Conservation (phyloP, 2,329 filamentous ascomycete genomes). For the Pyrenophora graminea region DNA sequence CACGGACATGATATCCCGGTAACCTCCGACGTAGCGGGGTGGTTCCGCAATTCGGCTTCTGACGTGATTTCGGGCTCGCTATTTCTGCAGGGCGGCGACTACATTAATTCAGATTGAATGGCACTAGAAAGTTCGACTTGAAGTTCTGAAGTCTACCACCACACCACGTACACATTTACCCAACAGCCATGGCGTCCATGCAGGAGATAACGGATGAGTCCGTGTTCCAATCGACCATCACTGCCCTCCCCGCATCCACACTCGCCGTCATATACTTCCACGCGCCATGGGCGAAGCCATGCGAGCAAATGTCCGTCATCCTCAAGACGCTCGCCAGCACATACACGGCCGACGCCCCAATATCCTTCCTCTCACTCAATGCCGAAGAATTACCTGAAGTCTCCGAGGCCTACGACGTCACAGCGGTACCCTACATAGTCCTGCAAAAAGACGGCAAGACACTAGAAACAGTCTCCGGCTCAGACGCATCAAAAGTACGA, state of each 20-base stretch:
- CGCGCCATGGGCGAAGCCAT: constrained; percentile 94
- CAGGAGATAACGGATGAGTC: constrained; percentile 74
- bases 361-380: constrained; percentile 87
- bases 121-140: not conserved
- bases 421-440: constrained; percentile 89
- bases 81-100: constrained; percentile 9
- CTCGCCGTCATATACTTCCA: constrained; percentile 92
- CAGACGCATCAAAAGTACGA: constrained; percentile 83
- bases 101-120: constrained; percentile 10
- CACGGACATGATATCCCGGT: constrained; percentile 11
- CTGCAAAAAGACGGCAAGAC: constrained; percentile 75
- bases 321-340: constrained; percentile 83
- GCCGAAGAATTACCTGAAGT: constrained; percentile 93
- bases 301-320: constrained; percentile 89
- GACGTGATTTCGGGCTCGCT: constrained; percentile 10
- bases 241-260: constrained; percentile 69
- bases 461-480: constrained; percentile 85
- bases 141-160: too few relatives aligned
- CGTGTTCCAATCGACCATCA: constrained; percentile 72
- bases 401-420: constrained; percentile 90
- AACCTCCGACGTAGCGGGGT: constrained; percentile 8
- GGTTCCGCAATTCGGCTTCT: constrained; percentile 17
- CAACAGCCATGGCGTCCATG: constrained; percentile 57
- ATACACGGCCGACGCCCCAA: constrained; percentile 72
- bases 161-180: not conserved